Evolutionary conservation across 345 rosid species (phyloP).

Genomic region (Syzygium grande): DNA sequence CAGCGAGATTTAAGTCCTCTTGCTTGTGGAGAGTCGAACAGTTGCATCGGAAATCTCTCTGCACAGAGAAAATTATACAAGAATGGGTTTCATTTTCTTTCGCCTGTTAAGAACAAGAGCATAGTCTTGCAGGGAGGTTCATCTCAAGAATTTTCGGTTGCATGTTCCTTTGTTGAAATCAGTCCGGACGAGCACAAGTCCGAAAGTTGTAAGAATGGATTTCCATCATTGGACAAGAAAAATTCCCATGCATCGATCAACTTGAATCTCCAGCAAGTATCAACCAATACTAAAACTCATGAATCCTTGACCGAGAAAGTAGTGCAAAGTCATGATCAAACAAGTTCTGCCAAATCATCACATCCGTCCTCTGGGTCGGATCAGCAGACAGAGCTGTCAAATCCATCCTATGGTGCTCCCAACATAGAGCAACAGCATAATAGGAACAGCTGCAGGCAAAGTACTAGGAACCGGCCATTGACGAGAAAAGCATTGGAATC

Average conservation of each 20-base stretch:
- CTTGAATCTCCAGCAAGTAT: slow-evolving; percentile 17
- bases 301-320: not conserved
- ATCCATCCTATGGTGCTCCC: not conserved
- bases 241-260: slow-evolving; percentile 13
- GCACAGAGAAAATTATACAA: not conserved
- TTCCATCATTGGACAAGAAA: not conserved
- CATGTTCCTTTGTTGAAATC: not conserved
- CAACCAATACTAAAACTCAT: slow-evolving; percentile 2
- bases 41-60: not conserved
- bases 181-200: not conserved
- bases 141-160: slow-evolving; percentile 11
- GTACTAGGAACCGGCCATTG: slow-evolving; percentile 41
- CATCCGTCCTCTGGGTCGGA: not conserved
- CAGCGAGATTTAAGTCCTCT: not conserved
- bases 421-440: slow-evolving; percentile 8
- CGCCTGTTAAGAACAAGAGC: not conserved
- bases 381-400: not conserved
- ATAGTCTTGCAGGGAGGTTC: slow-evolving; percentile 4
- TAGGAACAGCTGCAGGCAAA: slow-evolving; percentile 24
- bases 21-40: not conserved
- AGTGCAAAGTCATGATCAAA: not conserved
- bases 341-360: not conserved
- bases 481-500: slow-evolving; percentile 55
- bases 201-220: not conserved
- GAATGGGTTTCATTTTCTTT: not conserved